Evolutionary conservation across 306 rosid genomes (phyloP).

Genomic region (Ziziphus jujuba): DNA sequence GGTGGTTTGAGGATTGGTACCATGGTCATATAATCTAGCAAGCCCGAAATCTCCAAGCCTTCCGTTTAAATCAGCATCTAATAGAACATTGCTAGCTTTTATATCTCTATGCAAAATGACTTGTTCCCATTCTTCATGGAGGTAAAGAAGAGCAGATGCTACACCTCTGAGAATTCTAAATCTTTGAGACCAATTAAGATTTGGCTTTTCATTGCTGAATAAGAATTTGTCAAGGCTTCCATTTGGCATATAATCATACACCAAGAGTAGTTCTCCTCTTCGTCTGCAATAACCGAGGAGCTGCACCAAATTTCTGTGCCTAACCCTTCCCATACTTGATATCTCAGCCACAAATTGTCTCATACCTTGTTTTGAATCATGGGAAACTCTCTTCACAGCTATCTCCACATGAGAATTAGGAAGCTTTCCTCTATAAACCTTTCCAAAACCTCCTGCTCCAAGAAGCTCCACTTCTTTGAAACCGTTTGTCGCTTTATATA

Average conservation of each 20-base stretch:
- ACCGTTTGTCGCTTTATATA: conserved; percentile 60
- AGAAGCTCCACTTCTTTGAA: conserved; percentile 49
- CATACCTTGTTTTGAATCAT: conserved; percentile 71
- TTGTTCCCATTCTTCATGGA: conserved; percentile 75
- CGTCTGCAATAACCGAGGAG: conserved; percentile 67
- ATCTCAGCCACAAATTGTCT: conserved; percentile 70
- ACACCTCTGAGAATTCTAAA: conserved; percentile 48
- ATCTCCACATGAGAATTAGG: conserved; percentile 47
- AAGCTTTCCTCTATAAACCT: conserved; percentile 62
- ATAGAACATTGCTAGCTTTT: conserved; percentile 70
- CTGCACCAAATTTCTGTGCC: conserved; percentile 62
- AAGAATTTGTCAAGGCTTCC: conserved; percentile 68
- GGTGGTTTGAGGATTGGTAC: conserved; percentile 60
- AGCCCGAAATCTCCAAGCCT: conserved; percentile 79
- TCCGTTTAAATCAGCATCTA: conserved; percentile 59
- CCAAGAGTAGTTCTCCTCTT: conserved; percentile 52
- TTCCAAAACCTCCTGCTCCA: conserved; percentile 76
- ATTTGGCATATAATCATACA: conserved; percentile 69
- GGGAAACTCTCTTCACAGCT: conserved; percentile 67
- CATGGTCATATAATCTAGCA: conserved; percentile 62
- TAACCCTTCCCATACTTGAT: conserved; percentile 58
- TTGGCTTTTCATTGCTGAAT: conserved; percentile 29
- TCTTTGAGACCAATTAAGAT: conserved; percentile 58
- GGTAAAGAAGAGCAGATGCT: conserved; percentile 55
- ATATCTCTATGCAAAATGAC: conserved; percentile 75